These are phyloP conservation scores for Hericium coralloides DNA, from an alignment of 768 basidiomycete species.

Conservation along the genomic window DNA sequence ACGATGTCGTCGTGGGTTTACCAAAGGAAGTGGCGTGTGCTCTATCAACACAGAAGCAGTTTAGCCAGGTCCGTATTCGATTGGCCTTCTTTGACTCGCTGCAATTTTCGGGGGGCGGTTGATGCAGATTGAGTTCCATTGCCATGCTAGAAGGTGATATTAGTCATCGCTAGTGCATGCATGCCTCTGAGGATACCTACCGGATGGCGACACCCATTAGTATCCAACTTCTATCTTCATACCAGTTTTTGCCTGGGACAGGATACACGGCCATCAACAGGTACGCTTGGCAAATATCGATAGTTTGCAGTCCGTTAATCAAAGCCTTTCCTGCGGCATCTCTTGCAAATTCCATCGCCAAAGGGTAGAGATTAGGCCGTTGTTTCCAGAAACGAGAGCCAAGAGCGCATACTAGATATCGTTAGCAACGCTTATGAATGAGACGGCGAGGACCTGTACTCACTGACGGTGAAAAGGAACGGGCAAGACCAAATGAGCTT, in stretches of 20 bases:
- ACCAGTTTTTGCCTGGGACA: conserved; percentile 76
- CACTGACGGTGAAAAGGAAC: conserved; percentile 83
- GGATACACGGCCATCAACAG: conserved; percentile 79
- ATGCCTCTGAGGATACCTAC: conserved; percentile 52
- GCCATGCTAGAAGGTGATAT: not conserved
- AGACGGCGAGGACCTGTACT: conserved; percentile 22
- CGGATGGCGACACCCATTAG: conserved; percentile 84
- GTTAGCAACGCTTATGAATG: not conserved
- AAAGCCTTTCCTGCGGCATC: conserved; percentile 74
- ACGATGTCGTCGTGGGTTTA: conserved; percentile 72
- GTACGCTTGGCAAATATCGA: conserved; percentile 88
- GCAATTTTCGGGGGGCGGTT: conserved; percentile 43
- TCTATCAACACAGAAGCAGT: conserved; percentile 82
- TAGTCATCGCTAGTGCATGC: not conserved
- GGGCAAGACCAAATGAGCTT: conserved; percentile 78
- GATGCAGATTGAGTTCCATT: not conserved
- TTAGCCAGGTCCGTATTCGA: conserved; percentile 82
- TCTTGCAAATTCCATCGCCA: conserved; percentile 86
- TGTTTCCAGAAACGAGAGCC: conserved; percentile 68
- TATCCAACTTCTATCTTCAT: conserved; percentile 86
- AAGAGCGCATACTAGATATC: conserved; percentile 67
- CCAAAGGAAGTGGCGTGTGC: conserved; percentile 86
- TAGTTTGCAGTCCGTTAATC: conserved; percentile 49
- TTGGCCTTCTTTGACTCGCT: conserved; percentile 81
- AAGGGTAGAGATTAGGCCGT: conserved; percentile 77